A percentile compares a stretch with the other conserved stretches of the same genome.
Evolutionary conservation across 768 basidiomycete species (phyloP).

Genomic region (Boletus rubroflammeus): DNA sequence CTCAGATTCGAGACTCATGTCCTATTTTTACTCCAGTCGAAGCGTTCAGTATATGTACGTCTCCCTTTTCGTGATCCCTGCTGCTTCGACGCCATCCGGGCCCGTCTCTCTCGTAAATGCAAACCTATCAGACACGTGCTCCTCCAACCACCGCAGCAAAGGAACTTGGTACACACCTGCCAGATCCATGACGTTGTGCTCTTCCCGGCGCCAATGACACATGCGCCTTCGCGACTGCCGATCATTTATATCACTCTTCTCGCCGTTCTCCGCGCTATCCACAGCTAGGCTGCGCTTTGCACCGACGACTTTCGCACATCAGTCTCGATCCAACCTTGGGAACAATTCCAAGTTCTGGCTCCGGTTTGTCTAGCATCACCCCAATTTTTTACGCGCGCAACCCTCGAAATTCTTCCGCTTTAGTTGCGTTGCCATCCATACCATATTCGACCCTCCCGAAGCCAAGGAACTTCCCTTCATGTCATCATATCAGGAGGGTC

Average conservation of each 20-base stretch:
- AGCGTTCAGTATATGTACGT: too few relatives aligned
- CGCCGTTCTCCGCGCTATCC: constrained; percentile 1
- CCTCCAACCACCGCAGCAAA: neutral
- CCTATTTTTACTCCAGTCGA: neutral
- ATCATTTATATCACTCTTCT: constrained; percentile 4
- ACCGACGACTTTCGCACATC: neutral
- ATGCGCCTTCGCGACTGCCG: constrained; percentile 5
- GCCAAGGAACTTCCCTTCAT: neutral
- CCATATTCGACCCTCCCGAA: constrained; percentile 6
- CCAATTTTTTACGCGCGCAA: neutral
- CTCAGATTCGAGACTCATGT: neutral
- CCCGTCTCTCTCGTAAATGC: neutral
- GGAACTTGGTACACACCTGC: neutral
- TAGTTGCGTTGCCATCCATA: constrained; percentile 1
- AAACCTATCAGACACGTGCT: neutral
- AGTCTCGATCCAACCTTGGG: neutral
- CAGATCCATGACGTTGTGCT: constrained; percentile 7
- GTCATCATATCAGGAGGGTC: constrained; percentile 5
- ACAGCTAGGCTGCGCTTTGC: neutral
- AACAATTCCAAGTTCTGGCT: neutral
- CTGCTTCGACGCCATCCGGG: neutral
- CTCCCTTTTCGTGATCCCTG: neutral
- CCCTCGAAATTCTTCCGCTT: neutral
- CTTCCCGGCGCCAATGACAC: neutral
- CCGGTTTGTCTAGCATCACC: neutral